phyloP scores from a whole-genome alignment of 331 rosid species.

The Erythrophleum ivorense region DNA sequence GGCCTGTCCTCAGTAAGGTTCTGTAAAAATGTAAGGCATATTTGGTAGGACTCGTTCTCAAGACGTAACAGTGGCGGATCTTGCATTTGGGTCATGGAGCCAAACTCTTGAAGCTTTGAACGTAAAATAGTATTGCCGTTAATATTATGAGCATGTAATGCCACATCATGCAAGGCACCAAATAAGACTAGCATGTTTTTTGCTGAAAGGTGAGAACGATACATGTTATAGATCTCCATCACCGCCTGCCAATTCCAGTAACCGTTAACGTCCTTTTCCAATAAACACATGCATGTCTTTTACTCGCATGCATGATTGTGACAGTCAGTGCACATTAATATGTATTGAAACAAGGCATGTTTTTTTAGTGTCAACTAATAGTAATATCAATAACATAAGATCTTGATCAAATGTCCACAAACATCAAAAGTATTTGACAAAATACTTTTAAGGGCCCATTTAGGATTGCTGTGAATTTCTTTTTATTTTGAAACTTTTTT shows the following conservation, averaged over 20 bases:
- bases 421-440: background rate
- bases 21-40: conserved; percentile 86
- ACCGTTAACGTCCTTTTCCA: conserved; percentile 30
- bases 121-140: conserved; percentile 63
- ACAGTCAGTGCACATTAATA: background rate
- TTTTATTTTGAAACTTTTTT: background rate
- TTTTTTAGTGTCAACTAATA: conserved; percentile 4
- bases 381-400: background rate
- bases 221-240: conserved; percentile 87
- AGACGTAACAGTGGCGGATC: conserved; percentile 97
- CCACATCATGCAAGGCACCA: conserved; percentile 76
- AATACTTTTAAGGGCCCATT: too few species aligned
- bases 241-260: conserved; percentile 78
- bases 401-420: conserved; percentile 6
- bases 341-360: background rate
- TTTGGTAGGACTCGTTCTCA: conserved; percentile 92
- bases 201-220: conserved; percentile 69
- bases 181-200: conserved; percentile 69
- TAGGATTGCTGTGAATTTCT: background rate
- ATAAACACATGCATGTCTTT: conserved; percentile 9
- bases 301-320: conserved; percentile 21
- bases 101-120: conserved; percentile 89
- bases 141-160: conserved; percentile 80
- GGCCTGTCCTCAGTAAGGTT: conserved; percentile 82
- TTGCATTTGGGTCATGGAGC: conserved; percentile 94